Evolutionary conservation across 371 early-diverging fungal species (phyloP).

Genomic region (Smittium culicis): DNA sequence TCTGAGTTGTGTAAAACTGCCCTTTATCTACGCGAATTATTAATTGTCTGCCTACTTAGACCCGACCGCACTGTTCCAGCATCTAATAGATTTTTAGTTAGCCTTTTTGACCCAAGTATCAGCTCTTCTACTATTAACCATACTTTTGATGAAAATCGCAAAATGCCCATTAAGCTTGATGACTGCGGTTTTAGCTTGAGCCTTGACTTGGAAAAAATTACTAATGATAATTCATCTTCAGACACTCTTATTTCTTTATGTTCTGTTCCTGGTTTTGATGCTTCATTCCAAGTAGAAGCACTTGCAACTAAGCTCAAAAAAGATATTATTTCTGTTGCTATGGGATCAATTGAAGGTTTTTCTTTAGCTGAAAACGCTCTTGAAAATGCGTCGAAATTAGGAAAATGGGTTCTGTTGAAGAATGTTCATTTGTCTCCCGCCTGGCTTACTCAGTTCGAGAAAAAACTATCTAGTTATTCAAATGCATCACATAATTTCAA

Average conservation of each 20-base stretch:
- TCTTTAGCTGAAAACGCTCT: slow-evolving; percentile 84
- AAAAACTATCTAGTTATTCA: slow-evolving; percentile 64
- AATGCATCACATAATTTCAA: slow-evolving; percentile 75
- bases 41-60: slow-evolving; percentile 73
- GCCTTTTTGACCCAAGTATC: slow-evolving; percentile 44
- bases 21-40: slow-evolving; percentile 47
- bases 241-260: slow-evolving; percentile 80
- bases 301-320: slow-evolving; percentile 56
- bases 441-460: slow-evolving; percentile 92
- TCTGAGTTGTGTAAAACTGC: slow-evolving; percentile 13
- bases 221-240: slow-evolving; percentile 53
- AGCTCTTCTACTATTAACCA: neutral
- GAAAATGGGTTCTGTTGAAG: slow-evolving; percentile 92
- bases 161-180: slow-evolving; percentile 11
- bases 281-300: slow-evolving; percentile 85
- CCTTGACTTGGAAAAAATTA: slow-evolving; percentile 53
- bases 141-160: slow-evolving; percentile 2
- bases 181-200: slow-evolving; percentile 46
- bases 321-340: slow-evolving; percentile 72
- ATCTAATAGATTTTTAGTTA: slow-evolving; percentile 56
- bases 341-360: slow-evolving; percentile 95
- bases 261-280: slow-evolving; percentile 91
- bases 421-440: slow-evolving; percentile 90
- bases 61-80: slow-evolving; percentile 76
- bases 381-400: slow-evolving; percentile 60